A percentile compares a stretch with the other conserved stretches of the same genome.
Evolutionary conservation across 1,139 yeast species (phyloP).

Genomic region (Candida albicans): DNA sequence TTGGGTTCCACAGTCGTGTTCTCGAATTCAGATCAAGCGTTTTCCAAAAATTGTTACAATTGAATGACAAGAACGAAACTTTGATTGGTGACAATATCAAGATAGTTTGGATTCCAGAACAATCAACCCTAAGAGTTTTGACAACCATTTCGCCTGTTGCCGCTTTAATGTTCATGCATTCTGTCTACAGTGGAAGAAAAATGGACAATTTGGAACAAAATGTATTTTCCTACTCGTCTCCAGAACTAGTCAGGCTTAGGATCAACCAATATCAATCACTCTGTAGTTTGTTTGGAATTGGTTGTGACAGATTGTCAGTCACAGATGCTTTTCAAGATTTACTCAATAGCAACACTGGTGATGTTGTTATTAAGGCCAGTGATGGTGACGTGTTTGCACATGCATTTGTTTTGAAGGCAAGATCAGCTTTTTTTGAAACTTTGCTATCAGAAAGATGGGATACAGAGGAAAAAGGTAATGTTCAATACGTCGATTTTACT

Average conservation of each 20-base stretch:
- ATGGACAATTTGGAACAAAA: constrained; percentile 13
- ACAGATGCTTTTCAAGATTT: constrained; percentile 15
- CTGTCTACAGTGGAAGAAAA: constrained; percentile 32
- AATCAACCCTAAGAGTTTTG: constrained; percentile 18
- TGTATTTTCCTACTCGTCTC: constrained; percentile 11
- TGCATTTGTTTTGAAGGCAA: constrained; percentile 49
- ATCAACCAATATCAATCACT: constrained; percentile 12
- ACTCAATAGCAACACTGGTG: constrained; percentile 18
- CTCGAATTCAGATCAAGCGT: constrained; percentile 29
- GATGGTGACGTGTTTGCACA: constrained; percentile 48
- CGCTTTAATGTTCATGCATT: constrained; percentile 33
- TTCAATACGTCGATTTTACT: constrained; percentile 37
- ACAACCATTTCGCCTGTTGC: constrained; percentile 25
- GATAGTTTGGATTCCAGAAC: constrained; percentile 22
- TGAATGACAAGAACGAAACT: constrained; percentile 16
- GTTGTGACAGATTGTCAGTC: not conserved
- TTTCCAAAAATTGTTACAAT: constrained; percentile 23
- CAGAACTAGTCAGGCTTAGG: constrained; percentile 10
- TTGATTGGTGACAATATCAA: constrained; percentile 20
- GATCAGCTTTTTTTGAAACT: constrained; percentile 68
- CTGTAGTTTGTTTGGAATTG: constrained; percentile 9
- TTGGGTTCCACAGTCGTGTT: constrained; percentile 35
- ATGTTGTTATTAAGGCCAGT: constrained; percentile 30
- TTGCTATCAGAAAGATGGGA: constrained; percentile 59
- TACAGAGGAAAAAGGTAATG: constrained; percentile 14